phyloP scores from a whole-genome alignment of 768 basidiomycete species.

The Psilocybe azurescens region DNA sequence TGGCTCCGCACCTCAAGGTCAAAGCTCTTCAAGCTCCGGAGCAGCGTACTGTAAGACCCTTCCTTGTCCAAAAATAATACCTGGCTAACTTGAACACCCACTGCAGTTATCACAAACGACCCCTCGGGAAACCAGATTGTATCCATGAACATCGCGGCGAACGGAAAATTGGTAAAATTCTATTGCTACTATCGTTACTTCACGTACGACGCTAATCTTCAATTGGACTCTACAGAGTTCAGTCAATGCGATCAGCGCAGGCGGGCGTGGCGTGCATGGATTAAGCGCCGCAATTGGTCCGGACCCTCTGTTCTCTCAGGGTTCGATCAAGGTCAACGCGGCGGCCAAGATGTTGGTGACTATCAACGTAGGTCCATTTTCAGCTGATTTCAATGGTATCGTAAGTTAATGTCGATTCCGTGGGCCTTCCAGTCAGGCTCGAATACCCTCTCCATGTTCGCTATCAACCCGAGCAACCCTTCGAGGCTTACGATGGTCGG shows the following conservation, averaged over 20 bases:
- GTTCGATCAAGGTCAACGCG: slow-evolving; percentile 7
- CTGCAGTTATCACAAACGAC: too few relatives aligned
- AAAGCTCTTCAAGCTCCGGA: slow-evolving; percentile 1
- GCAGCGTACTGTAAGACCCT: slow-evolving; percentile 11
- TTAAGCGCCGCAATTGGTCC: too few relatives aligned
- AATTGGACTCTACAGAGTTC: too few relatives aligned
- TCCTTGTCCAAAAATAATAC: not conserved
- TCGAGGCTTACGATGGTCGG: too few relatives aligned
- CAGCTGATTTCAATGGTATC: not conserved
- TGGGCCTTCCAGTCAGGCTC: slow-evolving; percentile 40
- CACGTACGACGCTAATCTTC: slow-evolving; percentile 6
- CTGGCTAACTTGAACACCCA: too few relatives aligned
- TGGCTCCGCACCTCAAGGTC: too few relatives aligned
- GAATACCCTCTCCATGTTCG: too few relatives aligned
- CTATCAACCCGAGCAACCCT: too few relatives aligned
- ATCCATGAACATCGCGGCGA: slow-evolving; percentile 10
- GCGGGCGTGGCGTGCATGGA: too few relatives aligned
- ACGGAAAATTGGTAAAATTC: slow-evolving; percentile 7
- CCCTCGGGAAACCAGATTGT: too few relatives aligned
- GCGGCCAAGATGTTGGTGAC: slow-evolving; percentile 4
- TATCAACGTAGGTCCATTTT: not conserved
- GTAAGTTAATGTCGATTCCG: not conserved
- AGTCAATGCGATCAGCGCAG: too few relatives aligned
- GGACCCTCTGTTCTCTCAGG: too few relatives aligned
- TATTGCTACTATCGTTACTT: not conserved